Evolutionary conservation across 179 eudicot genomes (phyloP), one percentile per base, ranked within the genome.

Genomic region (Gypsophila paniculata): DNA sequence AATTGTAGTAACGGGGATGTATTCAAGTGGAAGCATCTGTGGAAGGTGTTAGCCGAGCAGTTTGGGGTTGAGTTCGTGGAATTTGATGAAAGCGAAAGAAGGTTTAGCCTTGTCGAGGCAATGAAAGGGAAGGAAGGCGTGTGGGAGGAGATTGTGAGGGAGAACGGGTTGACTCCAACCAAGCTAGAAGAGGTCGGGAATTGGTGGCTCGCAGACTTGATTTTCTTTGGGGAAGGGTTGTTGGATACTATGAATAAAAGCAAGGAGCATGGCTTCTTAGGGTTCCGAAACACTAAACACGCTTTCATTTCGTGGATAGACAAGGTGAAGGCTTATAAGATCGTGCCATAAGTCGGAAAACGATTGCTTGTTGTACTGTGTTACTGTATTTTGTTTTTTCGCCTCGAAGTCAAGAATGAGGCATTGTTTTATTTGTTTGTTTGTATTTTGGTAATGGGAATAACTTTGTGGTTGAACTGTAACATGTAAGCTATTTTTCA

Each of bases 241-340:
- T 55, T 81, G 71, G 84, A 81, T 68, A 81, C 52, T 66, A 84
- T 84, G 87, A 84, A 84, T 57, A 84, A 84, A 77, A 84, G 87
- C 48, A 84, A 84, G 74, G 87, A 84, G 65, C 87, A 84, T 72
- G 87, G 87, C 26, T 84, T 84, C 66, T 72, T 84, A 44, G 87
- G 87, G 36, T 84, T 84, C 48, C 68, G 87, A 63, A 84, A 84
- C 73, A 78, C 85, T 19, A 81, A 84, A 69, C 81, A 78, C 49
- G 66, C 87, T 19, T 68, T 84, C 44, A 69, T 81, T 61, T 76
- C 85, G 74, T 84, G 84, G 87, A 63, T 84, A 61, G 87, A 84
- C 73, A 84, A 84, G 81, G 74, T 61, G 75, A 81, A 76, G 74
- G 87, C 81, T 23, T 81, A 64, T 52, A 84, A 79, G 81, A 74